phyloP scores from a whole-genome alignment of 2,329 filamentous ascomycete genomes.

The Dactylella cylindrospora region DNA sequence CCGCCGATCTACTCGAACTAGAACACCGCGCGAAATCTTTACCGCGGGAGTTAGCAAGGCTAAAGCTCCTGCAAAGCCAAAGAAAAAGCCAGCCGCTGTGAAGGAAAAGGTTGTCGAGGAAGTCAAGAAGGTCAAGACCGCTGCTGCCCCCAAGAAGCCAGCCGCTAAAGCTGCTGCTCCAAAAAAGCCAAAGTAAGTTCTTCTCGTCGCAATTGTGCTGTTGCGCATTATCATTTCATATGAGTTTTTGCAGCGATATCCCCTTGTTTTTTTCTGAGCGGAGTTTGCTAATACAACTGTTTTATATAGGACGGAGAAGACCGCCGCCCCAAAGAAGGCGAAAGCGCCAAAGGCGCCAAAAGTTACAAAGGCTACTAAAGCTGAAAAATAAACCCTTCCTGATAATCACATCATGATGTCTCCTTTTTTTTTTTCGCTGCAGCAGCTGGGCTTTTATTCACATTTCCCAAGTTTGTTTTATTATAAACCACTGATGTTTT shows the following conservation, averaged over 20 bases:
- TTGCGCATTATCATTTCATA: no score
- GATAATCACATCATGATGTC: conserved; percentile 36
- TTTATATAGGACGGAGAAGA: no score
- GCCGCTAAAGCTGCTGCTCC: conserved; percentile 22
- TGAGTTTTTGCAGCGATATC: no score
- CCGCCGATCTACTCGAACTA: conserved; percentile 27
- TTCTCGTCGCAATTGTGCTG: no score
- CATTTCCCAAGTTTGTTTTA: no score
- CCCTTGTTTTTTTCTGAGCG: no score
- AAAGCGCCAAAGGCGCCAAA: background rate
- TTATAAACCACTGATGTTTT: no score
- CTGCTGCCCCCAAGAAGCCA: conserved; percentile 30
- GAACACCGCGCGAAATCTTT: conserved; percentile 26
- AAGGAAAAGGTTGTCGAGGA: conserved; percentile 30
- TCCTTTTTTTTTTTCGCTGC: no score
- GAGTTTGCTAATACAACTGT: no score
- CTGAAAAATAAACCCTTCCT: conserved; percentile 13
- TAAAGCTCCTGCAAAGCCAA: conserved; percentile 28
- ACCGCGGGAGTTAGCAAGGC: conserved; percentile 28
- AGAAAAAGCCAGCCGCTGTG: conserved; percentile 26
- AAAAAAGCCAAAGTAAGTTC: conserved; percentile 39
- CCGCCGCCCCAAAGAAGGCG: no score
- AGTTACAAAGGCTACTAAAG: background rate
- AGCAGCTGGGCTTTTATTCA: no score
- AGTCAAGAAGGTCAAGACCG: conserved; percentile 22